Conservation (phyloP, 1,139 yeast species). For the Geotrichum histeridarum region DNA sequence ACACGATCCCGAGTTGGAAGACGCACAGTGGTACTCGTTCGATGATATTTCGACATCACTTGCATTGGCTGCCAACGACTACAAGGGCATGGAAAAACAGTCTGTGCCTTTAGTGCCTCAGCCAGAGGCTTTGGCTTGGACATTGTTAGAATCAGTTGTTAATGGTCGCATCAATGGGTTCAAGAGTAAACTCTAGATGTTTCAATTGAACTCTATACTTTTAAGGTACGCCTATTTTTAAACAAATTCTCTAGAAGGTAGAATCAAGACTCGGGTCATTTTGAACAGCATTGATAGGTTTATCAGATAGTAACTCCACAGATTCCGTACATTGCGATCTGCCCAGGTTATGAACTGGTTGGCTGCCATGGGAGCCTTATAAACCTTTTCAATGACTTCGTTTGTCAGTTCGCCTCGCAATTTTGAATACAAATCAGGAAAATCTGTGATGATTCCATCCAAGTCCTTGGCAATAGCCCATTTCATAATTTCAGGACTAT, state of each 20-base stretch:
- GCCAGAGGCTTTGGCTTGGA: constrained; percentile 47
- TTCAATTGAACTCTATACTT: background rate
- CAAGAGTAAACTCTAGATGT: background rate
- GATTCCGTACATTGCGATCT: constrained; percentile 9
- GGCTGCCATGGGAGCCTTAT: constrained; percentile 17
- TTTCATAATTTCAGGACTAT: constrained; percentile 43
- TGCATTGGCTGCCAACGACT: constrained; percentile 17
- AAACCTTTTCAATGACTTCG: constrained; percentile 22
- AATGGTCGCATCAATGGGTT: constrained; percentile 21
- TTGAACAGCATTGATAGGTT: constrained; percentile 6
- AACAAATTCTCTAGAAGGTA: constrained; percentile 2
- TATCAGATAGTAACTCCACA: constrained; percentile 1
- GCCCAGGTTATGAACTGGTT: constrained; percentile 6
- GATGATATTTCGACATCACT: constrained; percentile 41
- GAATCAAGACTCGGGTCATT: constrained; percentile 4
- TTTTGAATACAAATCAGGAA: constrained; percentile 41
- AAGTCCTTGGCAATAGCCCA: constrained; percentile 47
- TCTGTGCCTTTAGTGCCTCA: constrained; percentile 44
- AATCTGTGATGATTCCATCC: constrained; percentile 61
- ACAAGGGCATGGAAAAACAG: constrained; percentile 25
- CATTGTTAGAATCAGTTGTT: constrained; percentile 40
- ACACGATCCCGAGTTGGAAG: constrained; percentile 78
- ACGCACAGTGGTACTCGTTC: constrained; percentile 77
- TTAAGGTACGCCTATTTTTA: background rate
- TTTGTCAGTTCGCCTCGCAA: constrained; percentile 19